These are phyloP conservation scores for Fusarium cyanostomum DNA, from an alignment of 2,329 filamentous ascomycete genomes.

Conservation along the genomic window DNA sequence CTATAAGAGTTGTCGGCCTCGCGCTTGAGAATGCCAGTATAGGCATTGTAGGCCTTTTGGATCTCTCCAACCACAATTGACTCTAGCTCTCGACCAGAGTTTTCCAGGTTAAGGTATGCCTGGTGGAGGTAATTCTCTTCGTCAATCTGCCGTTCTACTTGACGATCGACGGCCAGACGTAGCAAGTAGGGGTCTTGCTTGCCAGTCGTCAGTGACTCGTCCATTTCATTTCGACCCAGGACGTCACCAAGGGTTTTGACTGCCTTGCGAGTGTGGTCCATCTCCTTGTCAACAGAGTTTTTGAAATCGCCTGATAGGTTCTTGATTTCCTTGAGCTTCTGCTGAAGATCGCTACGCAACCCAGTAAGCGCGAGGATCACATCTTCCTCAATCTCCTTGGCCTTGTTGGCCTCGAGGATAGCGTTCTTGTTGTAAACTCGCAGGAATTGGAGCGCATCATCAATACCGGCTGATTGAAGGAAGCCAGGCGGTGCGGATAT, in stretches of 20 bases:
- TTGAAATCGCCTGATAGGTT: conserved; percentile 93
- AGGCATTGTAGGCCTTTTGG: conserved; percentile 96
- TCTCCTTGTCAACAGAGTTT: conserved; percentile 95
- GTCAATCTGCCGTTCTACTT: conserved; percentile 91
- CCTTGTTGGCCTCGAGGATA: conserved; percentile 84
- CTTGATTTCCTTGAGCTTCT: conserved; percentile 99
- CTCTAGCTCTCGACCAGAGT: conserved; percentile 92
- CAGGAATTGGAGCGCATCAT: conserved; percentile 84
- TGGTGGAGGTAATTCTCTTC: conserved; percentile 98
- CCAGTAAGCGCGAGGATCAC: conserved; percentile 89
- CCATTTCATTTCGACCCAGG: conserved; percentile 80
- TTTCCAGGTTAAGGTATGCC: conserved; percentile 95
- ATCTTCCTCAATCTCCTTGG: conserved; percentile 88
- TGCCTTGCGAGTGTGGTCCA: conserved; percentile 82
- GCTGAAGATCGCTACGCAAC: conserved; percentile 85
- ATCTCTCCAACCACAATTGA: conserved; percentile 97
- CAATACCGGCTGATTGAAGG: conserved; percentile 81
- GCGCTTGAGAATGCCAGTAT: conserved; percentile 89
- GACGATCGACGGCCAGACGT: conserved; percentile 84
- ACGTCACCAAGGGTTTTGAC: conserved; percentile 85
- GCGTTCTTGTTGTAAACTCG: conserved; percentile 84
- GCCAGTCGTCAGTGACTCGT: conserved; percentile 76
- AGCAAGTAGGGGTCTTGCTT: conserved; percentile 94
- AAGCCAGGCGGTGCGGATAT: conserved; percentile 79
- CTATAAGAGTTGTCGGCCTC: conserved; percentile 85